Percentiles rank a stretch among this genome's conserved stretches.
Conservation (phyloP, 176 grass and related monocot species). For the Raddia guianensis region DNA sequence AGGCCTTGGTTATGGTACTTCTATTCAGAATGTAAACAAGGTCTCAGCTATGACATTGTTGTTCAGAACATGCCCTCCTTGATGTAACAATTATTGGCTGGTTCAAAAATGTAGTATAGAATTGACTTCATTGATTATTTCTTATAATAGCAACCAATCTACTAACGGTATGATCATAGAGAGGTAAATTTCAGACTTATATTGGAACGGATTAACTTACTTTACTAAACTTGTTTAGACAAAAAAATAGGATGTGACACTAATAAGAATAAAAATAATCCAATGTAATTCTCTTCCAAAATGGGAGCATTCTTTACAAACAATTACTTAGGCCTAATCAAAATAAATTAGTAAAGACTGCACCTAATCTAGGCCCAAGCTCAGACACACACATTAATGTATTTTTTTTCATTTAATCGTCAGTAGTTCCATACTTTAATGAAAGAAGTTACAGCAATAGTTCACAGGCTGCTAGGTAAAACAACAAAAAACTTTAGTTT, state of each 20-base stretch:
- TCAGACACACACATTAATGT: background rate
- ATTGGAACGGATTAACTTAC: background rate
- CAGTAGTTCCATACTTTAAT: background rate
- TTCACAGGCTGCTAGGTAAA: background rate
- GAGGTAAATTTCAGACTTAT: no score
- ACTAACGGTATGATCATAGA: no score
- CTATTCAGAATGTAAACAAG: no score
- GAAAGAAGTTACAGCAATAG: background rate
- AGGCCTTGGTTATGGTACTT: no score
- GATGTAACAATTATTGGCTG: no score
- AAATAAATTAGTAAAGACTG: background rate
- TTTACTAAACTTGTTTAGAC: conserved; percentile 19
- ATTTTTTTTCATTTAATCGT: background rate
- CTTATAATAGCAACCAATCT: no score
- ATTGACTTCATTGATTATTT: no score
- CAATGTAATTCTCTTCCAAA: background rate
- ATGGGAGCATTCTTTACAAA: background rate
- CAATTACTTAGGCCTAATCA: background rate
- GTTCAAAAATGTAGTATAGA: no score
- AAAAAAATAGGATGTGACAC: conserved; percentile 5
- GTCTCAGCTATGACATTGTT: no score
- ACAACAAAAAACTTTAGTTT: background rate
- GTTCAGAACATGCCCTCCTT: no score
- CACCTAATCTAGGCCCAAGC: conserved; percentile 5
- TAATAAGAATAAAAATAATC: background rate